phyloP scores from a whole-genome alignment of 345 rosid genomes.

The Arabis hirsuta region DNA sequence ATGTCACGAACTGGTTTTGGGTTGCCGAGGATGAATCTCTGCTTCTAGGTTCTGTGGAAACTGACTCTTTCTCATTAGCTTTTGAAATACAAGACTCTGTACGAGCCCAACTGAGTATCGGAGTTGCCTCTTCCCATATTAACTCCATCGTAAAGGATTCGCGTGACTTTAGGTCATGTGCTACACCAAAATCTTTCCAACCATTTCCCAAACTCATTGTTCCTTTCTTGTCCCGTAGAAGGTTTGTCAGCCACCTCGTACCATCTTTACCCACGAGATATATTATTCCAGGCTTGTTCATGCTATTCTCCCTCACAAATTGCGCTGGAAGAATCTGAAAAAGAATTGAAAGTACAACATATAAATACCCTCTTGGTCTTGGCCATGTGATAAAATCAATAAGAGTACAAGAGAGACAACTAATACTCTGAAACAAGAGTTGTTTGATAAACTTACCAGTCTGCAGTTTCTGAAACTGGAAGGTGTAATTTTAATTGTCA shows the following conservation, averaged over 20 bases:
- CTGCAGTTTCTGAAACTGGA: not conserved
- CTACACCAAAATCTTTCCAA: constrained; percentile 22
- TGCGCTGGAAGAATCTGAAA: not conserved
- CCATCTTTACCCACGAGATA: constrained; percentile 11
- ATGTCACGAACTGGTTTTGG: not conserved
- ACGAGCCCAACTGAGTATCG: not conserved
- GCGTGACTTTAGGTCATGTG: constrained; percentile 19
- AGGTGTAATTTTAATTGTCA: constrained; percentile 8
- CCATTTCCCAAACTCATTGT: constrained; percentile 16
- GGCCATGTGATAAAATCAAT: not conserved
- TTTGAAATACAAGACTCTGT: not conserved
- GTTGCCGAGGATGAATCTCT: constrained; percentile 8
- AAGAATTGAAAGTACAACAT: not conserved
- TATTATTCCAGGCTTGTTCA: constrained; percentile 9
- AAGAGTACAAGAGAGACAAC: not conserved
- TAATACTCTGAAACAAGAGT: not conserved
- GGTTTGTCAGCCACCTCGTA: not conserved
- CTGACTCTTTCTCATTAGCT: not conserved
- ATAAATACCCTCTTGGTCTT: not conserved
- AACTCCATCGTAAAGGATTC: constrained; percentile 11
- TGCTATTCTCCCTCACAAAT: not conserved
- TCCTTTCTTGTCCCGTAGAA: not conserved
- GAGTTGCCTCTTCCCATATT: constrained; percentile 21
- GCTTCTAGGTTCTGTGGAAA: not conserved
- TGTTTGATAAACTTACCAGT: constrained; percentile 12